Percentiles rank a stretch among this genome's conserved stretches.
phyloP scores from a whole-genome alignment of 2,329 filamentous ascomycete species.

The Ustilaginoidea virens region DNA sequence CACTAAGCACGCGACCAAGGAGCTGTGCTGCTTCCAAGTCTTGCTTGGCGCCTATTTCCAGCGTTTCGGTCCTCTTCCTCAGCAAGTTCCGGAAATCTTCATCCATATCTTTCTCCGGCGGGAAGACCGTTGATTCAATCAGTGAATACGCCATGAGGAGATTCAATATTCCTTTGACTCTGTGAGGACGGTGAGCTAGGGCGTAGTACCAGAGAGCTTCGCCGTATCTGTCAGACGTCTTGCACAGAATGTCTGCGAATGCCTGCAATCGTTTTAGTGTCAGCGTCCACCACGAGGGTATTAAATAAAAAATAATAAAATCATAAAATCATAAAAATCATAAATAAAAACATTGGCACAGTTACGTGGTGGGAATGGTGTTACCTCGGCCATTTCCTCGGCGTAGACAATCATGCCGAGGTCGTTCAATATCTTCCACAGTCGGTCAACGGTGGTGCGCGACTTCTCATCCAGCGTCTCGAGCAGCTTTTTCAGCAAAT shows the following conservation, averaged over 20 bases:
- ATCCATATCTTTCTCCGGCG: slow-evolving; percentile 57
- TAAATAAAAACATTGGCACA: too few relatives aligned
- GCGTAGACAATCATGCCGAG: slow-evolving; percentile 68
- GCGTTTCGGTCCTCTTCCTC: slow-evolving; percentile 51
- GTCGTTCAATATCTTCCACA: slow-evolving; percentile 63
- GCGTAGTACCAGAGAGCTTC: slow-evolving; percentile 85
- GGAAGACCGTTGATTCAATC: slow-evolving; percentile 70
- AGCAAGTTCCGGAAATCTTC: slow-evolving; percentile 54
- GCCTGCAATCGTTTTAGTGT: slow-evolving; percentile 35
- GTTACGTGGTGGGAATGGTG: too few relatives aligned
- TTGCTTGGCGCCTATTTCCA: slow-evolving; percentile 55
- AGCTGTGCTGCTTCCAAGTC: slow-evolving; percentile 74
- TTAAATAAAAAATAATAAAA: too few relatives aligned
- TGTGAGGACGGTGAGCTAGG: slow-evolving; percentile 60
- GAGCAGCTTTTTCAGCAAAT: slow-evolving; percentile 56
- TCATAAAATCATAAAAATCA: too few relatives aligned
- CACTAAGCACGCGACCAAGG: slow-evolving; percentile 72
- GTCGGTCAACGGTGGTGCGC: slow-evolving; percentile 59
- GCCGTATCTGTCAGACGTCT: slow-evolving; percentile 63
- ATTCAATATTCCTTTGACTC: slow-evolving; percentile 74
- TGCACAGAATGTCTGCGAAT: slow-evolving; percentile 65
- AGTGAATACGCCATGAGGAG: slow-evolving; percentile 78
- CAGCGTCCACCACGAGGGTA: slow-evolving; percentile 9
- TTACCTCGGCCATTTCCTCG: slow-evolving; percentile 70
- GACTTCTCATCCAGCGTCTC: slow-evolving; percentile 46